Percentiles rank a stretch among this genome's conserved stretches.
Evolutionary conservation across 768 basidiomycete species (phyloP).

Genomic region (Dentipellis sp.): DNA sequence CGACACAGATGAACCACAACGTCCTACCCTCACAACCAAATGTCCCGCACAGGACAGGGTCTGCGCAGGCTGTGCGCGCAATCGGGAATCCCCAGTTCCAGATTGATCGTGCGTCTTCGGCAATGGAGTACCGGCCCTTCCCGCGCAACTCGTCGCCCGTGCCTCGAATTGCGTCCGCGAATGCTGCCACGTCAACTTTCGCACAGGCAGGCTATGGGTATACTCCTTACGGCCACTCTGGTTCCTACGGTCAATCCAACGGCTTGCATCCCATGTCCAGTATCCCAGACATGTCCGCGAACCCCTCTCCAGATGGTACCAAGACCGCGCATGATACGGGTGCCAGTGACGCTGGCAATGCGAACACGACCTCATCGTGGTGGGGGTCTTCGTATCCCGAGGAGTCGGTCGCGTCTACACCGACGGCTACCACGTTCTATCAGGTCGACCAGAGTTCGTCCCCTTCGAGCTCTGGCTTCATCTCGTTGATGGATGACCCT

Average conservation of each 20-base stretch:
- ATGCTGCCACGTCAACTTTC: constrained; percentile 43
- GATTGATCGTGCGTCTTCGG: constrained; percentile 69
- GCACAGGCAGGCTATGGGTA: constrained; percentile 28
- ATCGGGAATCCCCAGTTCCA: constrained; percentile 36
- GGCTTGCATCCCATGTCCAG: background rate
- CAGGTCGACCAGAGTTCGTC: constrained; percentile 34
- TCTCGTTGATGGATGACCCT: constrained; percentile 72
- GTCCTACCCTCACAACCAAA: constrained; percentile 29
- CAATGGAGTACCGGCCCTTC: constrained; percentile 57
- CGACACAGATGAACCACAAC: constrained; percentile 28
- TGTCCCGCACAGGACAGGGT: constrained; percentile 49
- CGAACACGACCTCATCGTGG: constrained; percentile 33
- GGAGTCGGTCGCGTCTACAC: constrained; percentile 39
- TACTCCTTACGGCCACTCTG: constrained; percentile 14
- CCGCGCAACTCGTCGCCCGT: constrained; percentile 41
- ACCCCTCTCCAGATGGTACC: background rate
- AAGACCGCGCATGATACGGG: background rate
- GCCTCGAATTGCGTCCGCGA: constrained; percentile 45
- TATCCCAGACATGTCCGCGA: background rate
- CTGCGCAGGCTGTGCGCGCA: constrained; percentile 53
- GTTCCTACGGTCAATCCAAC: background rate
- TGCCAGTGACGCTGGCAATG: constrained; percentile 9
- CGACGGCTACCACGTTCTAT: constrained; percentile 61
- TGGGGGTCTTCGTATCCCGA: constrained; percentile 47
- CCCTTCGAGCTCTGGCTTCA: constrained; percentile 31